Percentiles rank a stretch among this genome's conserved stretches.
phyloP scores from a whole-genome alignment of 176 grass and related monocot genomes.

The Dendrocalamus sinicus region DNA sequence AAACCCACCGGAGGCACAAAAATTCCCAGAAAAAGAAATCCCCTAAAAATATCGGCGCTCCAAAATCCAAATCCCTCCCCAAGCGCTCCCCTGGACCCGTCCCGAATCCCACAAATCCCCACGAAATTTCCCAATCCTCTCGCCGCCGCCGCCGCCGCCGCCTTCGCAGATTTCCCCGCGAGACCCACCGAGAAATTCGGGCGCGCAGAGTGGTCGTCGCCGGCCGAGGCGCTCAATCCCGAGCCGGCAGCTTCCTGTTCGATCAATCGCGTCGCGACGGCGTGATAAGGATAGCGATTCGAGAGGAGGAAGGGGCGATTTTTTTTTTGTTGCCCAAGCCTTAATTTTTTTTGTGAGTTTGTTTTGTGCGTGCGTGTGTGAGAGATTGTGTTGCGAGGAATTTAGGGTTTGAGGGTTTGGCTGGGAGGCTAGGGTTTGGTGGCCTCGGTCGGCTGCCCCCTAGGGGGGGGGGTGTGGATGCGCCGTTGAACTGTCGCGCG shows the following conservation, averaged over 20 bases:
- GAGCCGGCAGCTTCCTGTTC: background rate
- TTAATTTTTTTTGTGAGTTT: background rate
- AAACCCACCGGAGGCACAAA: conserved; percentile 30
- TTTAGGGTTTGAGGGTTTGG: conserved; percentile 37
- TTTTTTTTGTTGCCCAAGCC: background rate
- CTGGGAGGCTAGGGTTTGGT: conserved; percentile 20
- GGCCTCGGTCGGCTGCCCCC: conserved; percentile 18
- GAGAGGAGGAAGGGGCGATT: background rate
- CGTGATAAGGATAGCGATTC: background rate
- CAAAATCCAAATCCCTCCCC: conserved; percentile 18
- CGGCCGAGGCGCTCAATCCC: conserved; percentile 10
- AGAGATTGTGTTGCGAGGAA: background rate
- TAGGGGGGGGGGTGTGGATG: background rate
- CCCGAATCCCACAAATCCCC: conserved; percentile 41
- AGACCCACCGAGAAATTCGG: background rate
- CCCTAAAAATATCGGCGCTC: conserved; percentile 40
- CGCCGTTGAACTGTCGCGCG: conserved; percentile 14
- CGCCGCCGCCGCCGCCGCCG: background rate
- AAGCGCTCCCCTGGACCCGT: background rate
- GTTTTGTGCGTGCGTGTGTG: background rate
- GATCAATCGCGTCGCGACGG: conserved; percentile 23
- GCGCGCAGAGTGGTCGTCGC: conserved; percentile 1
- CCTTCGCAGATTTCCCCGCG: conserved; percentile 37
- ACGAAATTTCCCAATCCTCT: conserved; percentile 36
- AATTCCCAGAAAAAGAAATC: conserved; percentile 32